Evolutionary conservation across 306 rosid species (phyloP), one percentile per base, ranked within the genome.

Genomic region (Cicer pinnatifidum): DNA sequence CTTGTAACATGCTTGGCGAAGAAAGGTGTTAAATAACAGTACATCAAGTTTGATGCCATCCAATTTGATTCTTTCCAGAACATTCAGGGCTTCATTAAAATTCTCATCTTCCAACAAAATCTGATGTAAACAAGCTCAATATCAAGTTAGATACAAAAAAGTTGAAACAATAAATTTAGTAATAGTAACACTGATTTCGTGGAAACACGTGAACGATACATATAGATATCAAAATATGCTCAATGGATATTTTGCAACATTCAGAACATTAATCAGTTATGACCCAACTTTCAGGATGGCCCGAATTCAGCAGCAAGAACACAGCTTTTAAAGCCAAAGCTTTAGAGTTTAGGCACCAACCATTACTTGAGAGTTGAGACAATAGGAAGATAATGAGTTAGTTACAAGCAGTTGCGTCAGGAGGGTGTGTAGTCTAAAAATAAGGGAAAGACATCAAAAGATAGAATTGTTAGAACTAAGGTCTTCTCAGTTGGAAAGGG

Each of bases 11-110:
- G 97, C 91, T 81, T 80, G 60, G 66, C 38, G 47, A 76, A 93
- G 84, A 83, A 93, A 73, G 2, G 84, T 86, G 82, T 93, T 93
- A 71, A 86, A 88, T 76, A 85, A 50, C 52, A 85, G 20, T 1
- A 81, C 77, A 85, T 93, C 96, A 78, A 85, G 84, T 65, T 80
- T 70, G 65, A 73, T 73, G 76, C 88, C 89, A 84, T 89, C 88
- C 16, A 83, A 78, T 84, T 75, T 81, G 41, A 84, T 83, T 84
- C 40, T 90, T 78, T 88, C 90, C 92, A 93, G 81, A 64, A 91
- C 82, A 80, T 72, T 62, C 80, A 88, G 47, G 56, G 92, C 90
- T 75, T 88, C 93, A 76, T 67, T 64, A 72, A 84, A 84, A 69
- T 78, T 84, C 79, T 78, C 86, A 43, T 76, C 76, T 61, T 78